These are phyloP conservation scores for Trypanosoma lewisi DNA, from an alignment of 208 protist species.

Conservation along the genomic window DNA sequence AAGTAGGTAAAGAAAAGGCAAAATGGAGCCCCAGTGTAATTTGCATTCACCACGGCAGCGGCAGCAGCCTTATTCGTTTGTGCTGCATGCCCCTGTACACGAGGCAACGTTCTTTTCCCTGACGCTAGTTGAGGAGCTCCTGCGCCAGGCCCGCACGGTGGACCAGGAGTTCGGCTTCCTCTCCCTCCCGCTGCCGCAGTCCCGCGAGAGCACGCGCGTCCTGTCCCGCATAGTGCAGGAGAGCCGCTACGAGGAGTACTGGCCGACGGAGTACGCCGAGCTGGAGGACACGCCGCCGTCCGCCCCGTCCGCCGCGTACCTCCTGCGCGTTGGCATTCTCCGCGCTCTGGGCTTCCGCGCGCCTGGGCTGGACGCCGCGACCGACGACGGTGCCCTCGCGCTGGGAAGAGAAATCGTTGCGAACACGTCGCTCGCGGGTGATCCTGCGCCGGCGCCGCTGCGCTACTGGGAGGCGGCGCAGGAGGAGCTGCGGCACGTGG, in stretches of 20 bases:
- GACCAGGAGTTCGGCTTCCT: conserved; percentile 4
- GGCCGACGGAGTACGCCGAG: background rate
- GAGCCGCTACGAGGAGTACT: conserved; percentile 36
- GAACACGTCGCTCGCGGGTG: background rate
- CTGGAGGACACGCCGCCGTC: background rate
- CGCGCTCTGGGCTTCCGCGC: conserved; percentile 39
- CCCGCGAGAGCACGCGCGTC: conserved; percentile 14
- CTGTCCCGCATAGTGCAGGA: conserved; percentile 29
- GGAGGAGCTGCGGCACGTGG: conserved; percentile 41
- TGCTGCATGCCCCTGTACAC: conserved; percentile 32
- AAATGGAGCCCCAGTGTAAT: background rate
- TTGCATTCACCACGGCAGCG: background rate
- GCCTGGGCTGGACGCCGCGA: background rate
- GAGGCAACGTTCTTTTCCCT: conserved; percentile 76
- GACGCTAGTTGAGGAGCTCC: conserved; percentile 58
- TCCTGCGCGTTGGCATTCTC: conserved; percentile 36
- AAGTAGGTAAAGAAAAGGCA: background rate
- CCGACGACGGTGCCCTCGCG: background rate
- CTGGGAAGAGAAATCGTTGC: conserved; percentile 13
- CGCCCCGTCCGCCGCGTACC: conserved; percentile 10
- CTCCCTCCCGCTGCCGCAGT: conserved; percentile 1
- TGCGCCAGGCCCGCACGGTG: conserved; percentile 21
- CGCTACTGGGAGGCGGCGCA: conserved; percentile 34
- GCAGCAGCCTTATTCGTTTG: conserved; percentile 9
- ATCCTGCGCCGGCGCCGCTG: background rate